These are phyloP conservation scores for Vitis rotundifolia DNA, from an alignment of 164 flowering plant species.

Conservation along the genomic window DNA sequence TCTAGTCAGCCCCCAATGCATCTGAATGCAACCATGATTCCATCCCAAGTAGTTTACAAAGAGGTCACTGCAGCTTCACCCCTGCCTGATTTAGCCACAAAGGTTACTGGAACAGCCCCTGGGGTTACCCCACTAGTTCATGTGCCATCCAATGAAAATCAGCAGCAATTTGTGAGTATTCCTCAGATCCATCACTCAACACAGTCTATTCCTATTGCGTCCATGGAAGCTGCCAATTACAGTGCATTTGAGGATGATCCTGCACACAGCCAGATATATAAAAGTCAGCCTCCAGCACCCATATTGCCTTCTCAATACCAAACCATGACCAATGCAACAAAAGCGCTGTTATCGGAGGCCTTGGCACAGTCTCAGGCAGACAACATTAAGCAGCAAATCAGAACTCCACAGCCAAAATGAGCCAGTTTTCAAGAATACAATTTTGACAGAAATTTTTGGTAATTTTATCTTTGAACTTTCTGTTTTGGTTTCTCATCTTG, in stretches of 20 bases:
- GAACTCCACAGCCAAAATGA: slow-evolving; percentile 7
- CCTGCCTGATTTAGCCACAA: slow-evolving; percentile 21
- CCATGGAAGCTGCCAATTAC: slow-evolving; percentile 14
- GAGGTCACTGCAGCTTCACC: slow-evolving; percentile 19
- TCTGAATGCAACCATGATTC: slow-evolving; percentile 20
- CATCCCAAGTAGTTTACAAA: slow-evolving; percentile 15
- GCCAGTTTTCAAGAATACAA: background rate
- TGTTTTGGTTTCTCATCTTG: background rate
- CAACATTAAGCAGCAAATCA: slow-evolving; percentile 9
- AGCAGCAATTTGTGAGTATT: slow-evolving; percentile 14
- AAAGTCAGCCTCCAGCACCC: slow-evolving; percentile 59
- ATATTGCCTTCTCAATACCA: slow-evolving; percentile 28
- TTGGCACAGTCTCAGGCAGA: slow-evolving; percentile 23
- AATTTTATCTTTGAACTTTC: background rate
- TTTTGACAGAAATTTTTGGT: slow-evolving; percentile 12
- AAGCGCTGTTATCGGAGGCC: slow-evolving; percentile 22
- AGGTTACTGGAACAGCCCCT: slow-evolving; percentile 11
- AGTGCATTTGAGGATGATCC: slow-evolving; percentile 38
- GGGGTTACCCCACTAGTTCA: slow-evolving; percentile 12
- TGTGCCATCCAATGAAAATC: slow-evolving; percentile 17
- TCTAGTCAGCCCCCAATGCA: slow-evolving; percentile 22
- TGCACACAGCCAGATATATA: slow-evolving; percentile 46
- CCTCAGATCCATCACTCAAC: slow-evolving; percentile 17
- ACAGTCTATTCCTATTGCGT: slow-evolving; percentile 19
- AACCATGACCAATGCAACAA: slow-evolving; percentile 23